Base-by-base conservation (phyloP, 2,329 filamentous ascomycete genomes). In the Rutstroemia sp. region DNA sequence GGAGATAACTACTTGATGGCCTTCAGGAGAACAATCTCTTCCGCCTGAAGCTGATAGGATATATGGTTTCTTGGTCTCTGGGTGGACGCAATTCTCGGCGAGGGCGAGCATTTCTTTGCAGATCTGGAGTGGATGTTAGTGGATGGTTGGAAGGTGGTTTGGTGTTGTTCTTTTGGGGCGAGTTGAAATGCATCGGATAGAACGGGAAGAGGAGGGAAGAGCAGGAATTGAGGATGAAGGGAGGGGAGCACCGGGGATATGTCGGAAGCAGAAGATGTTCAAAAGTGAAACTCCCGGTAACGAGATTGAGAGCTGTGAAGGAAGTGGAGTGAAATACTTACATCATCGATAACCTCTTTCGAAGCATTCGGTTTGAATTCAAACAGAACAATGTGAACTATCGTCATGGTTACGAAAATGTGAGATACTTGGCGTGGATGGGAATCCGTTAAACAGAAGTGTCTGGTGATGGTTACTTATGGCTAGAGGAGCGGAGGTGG, bases 381-480 rank as follows among this genome's bases (percentile, higher is more conserved):
- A 64, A 88, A 85, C 25, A 87, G 73, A 3, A 89, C 84, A 51
- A 88, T 78, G 67, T 89, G 86, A n/a, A 81, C 73, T 62, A 88
- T 76, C 0, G 81, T 67, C 84, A 87, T 87, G 4, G 47, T 65
- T 40, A 30, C 8, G n/a, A 47, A 6, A n/a, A 6, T 4, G 44
- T 16, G 10, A 23, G 19, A 16, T 10, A 6, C 44, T 27, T 47
- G 19, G 19, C 12, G 4, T n/a, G 10, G 16, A 5, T 47, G 9
- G 0, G 23, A 7, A 25, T 25, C 3, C 5, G 10, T 45, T 4
- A 30, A 9, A 27, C 23, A 47, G 9, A 10, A 34, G 12, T 2
- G 30, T 34, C 1, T 34, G 9, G 4, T 4, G 9, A 10, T 12
- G 10, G 30, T 34, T 34, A 34, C 10, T 34, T 34, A 34, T 10